Evolutionary conservation across 2,329 filamentous ascomycete species (phyloP).

Genomic region (Boeremia lycopersici): DNA sequence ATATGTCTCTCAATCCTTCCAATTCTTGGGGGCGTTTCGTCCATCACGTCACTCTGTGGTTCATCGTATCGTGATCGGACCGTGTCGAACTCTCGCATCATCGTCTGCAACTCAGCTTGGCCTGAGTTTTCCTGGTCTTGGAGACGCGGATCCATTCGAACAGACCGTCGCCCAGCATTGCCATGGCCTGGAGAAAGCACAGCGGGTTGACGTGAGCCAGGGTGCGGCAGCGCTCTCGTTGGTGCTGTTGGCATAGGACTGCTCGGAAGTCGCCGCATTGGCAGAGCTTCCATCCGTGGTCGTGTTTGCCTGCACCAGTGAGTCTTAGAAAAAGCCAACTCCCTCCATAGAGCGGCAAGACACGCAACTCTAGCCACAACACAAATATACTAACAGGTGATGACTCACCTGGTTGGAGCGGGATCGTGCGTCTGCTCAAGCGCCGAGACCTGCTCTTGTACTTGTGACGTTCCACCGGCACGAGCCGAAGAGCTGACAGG

Average conservation of each 20-base stretch:
- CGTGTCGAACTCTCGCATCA: slow-evolving; percentile 34
- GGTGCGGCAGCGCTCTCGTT: slow-evolving; percentile 8
- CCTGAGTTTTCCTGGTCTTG: slow-evolving; percentile 45
- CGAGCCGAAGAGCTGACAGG: slow-evolving; percentile 10
- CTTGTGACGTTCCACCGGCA: slow-evolving; percentile 11
- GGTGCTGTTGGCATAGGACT: slow-evolving; percentile 17
- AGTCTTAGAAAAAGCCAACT: neutral
- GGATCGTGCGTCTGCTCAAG: slow-evolving; percentile 24
- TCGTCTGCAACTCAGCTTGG: slow-evolving; percentile 30
- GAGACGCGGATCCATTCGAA: slow-evolving; percentile 21
- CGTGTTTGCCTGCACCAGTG: slow-evolving; percentile 1
- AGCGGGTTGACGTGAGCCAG: slow-evolving; percentile 11
- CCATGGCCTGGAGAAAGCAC: slow-evolving; percentile 5
- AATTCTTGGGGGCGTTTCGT: slow-evolving; percentile 46
- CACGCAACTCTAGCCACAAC: neutral
- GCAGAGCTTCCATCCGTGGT: neutral
- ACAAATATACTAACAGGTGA: neutral
- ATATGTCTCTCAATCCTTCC: slow-evolving; percentile 40
- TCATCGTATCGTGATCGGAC: slow-evolving; percentile 29
- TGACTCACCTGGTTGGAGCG: slow-evolving; percentile 11
- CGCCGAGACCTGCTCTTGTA: slow-evolving; percentile 23
- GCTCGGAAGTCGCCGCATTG: slow-evolving; percentile 5
- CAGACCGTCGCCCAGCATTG: slow-evolving; percentile 15
- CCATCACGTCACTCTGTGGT: slow-evolving; percentile 36
- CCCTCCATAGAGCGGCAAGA: neutral